Evolutionary conservation across 192 early-diverging fungal genomes (phyloP).

Genomic region (Coemansia sp.): DNA sequence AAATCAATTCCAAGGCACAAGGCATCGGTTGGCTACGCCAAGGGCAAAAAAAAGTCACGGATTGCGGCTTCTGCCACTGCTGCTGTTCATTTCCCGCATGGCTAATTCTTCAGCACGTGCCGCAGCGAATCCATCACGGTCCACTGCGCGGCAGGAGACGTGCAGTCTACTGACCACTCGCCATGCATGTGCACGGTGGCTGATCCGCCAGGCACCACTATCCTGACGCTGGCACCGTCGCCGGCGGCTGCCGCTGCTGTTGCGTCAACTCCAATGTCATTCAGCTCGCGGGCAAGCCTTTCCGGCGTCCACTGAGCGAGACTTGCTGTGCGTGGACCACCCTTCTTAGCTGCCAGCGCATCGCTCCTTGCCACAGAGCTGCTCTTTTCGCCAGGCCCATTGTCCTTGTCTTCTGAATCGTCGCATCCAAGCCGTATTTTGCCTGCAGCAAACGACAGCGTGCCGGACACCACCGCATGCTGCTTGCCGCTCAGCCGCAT

Average conservation of each 20-base stretch:
- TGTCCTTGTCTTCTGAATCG: neutral
- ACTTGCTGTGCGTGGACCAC: neutral
- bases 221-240: constrained; percentile 5
- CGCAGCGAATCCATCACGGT: constrained; percentile 42
- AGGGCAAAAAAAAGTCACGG: neutral
- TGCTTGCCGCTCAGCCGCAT: constrained; percentile 38
- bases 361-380: neutral
- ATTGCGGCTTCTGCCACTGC: neutral
- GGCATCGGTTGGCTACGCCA: neutral
- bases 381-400: neutral
- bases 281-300: constrained; percentile 40
- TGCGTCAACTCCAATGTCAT: constrained; percentile 39
- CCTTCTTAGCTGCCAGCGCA: neutral
- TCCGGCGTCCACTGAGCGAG: constrained; percentile 37
- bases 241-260: constrained; percentile 4
- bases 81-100: neutral
- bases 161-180: constrained; percentile 48
- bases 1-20: neutral
- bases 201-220: constrained; percentile 41
- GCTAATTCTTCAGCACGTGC: constrained; percentile 21
- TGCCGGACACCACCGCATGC: constrained; percentile 38
- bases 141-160: constrained; percentile 42
- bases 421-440: constrained; percentile 33
- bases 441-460: constrained; percentile 37
- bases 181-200: constrained; percentile 39